A percentile compares a stretch with the other conserved stretches of the same genome.
These are phyloP conservation scores for Skeletonema marinoi DNA, from an alignment of 108 stramenopile species.

Conservation along the genomic window DNA sequence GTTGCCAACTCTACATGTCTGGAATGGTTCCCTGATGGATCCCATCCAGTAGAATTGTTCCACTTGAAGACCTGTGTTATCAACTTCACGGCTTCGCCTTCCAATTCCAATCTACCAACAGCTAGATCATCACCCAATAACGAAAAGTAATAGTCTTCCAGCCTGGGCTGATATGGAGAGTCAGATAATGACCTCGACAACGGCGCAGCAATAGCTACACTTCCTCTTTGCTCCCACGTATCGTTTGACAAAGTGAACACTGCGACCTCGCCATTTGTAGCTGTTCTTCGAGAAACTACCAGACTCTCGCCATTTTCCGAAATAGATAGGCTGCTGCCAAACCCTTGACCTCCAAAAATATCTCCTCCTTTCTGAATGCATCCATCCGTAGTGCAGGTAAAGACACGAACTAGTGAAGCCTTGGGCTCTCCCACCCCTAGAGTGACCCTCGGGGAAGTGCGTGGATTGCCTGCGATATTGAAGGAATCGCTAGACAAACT, in stretches of 20 bases:
- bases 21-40: too few species aligned
- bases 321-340: background rate
- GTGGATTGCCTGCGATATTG: background rate
- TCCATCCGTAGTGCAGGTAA: conserved; percentile 4
- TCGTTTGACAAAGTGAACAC: background rate
- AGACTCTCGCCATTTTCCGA: background rate
- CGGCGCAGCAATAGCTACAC: background rate
- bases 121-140: background rate
- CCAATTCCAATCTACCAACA: background rate
- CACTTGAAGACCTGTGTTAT: background rate
- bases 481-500: background rate
- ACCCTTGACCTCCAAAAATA: background rate
- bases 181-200: background rate
- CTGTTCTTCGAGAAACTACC: background rate
- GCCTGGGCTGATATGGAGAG: background rate
- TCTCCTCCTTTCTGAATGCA: conserved; percentile 10
- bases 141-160: background rate
- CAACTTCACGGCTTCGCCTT: background rate
- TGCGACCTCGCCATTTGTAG: background rate
- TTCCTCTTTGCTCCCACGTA: background rate
- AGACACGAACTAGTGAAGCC: conserved; percentile 8
- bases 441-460: background rate
- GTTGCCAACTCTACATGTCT: background rate
- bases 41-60: background rate
- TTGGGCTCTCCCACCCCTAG: background rate